These are phyloP conservation scores for Sclerotinia subarctica DNA, from an alignment of 2,329 filamentous ascomycete species.

Conservation along the genomic window DNA sequence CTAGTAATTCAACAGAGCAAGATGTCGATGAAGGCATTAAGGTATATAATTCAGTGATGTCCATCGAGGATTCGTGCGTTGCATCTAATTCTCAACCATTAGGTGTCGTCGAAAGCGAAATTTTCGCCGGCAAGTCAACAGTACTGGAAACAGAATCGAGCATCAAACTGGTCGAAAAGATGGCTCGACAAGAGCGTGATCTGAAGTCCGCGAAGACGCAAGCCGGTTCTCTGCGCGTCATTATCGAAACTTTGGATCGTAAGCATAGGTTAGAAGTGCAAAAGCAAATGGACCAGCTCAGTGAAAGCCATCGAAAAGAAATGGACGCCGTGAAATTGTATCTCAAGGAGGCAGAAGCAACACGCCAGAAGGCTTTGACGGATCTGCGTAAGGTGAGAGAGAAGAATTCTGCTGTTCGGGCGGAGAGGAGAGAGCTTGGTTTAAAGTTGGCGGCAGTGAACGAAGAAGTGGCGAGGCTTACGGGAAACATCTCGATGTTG, in stretches of 20 bases:
- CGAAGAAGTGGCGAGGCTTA: neutral
- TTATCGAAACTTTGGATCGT: neutral
- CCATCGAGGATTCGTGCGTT: neutral
- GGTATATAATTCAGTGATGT: fast-evolving
- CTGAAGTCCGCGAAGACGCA: neutral
- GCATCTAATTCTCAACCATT: neutral
- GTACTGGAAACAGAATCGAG: neutral
- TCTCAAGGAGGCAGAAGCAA: neutral
- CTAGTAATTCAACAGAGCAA: neutral
- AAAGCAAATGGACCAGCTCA: neutral
- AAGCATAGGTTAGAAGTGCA: neutral
- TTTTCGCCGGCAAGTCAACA: neutral
- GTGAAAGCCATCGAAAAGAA: neutral
- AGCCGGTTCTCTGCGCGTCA: neutral
- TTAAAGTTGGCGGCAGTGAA: neutral
- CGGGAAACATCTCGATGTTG: neutral
- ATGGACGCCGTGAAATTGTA: neutral
- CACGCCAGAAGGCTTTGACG: neutral
- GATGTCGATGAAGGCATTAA: neutral
- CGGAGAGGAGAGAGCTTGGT: neutral
- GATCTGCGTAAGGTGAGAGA: neutral
- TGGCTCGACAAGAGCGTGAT: neutral
- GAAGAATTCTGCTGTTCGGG: neutral
- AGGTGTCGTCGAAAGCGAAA: neutral
- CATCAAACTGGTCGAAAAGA: neutral